A percentile compares a stretch with the other conserved stretches of the same genome.
phyloP scores from a whole-genome alignment of 139 green algal species.

The Volvox africanus region DNA sequence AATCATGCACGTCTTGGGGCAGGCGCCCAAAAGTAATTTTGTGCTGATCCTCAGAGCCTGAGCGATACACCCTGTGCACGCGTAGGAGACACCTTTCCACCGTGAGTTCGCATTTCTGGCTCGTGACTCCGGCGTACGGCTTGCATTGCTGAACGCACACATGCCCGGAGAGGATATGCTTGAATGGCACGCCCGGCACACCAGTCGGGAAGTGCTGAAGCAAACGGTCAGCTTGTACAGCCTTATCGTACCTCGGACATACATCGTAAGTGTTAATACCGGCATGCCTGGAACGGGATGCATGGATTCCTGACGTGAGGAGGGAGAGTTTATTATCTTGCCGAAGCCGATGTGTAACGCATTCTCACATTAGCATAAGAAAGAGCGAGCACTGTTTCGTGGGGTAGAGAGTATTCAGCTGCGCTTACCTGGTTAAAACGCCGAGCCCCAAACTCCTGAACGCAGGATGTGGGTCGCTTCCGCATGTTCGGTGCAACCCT shows the following conservation, averaged over 20 bases:
- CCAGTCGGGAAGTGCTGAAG: conserved; percentile 47
- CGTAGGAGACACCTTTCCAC: conserved; percentile 66
- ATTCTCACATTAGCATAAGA: no score
- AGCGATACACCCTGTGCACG: background rate
- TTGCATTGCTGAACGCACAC: conserved; percentile 74
- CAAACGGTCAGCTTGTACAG: conserved; percentile 61
- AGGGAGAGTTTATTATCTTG: no score
- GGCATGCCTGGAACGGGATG: no score
- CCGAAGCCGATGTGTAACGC: no score
- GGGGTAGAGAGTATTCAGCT: no score
- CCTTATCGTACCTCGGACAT: conserved; percentile 71
- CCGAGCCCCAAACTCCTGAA: no score
- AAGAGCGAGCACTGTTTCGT: no score
- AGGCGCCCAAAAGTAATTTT: background rate
- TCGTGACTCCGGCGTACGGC: conserved; percentile 30
- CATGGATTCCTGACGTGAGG: no score
- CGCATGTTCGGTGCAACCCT: conserved; percentile 71
- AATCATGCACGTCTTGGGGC: background rate
- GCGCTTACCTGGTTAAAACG: no score
- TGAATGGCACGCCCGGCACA: conserved; percentile 53
- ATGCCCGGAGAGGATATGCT: conserved; percentile 59
- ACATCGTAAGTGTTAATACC: conserved; percentile 56
- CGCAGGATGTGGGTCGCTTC: conserved; percentile 75
- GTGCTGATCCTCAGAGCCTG: background rate
- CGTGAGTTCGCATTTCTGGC: conserved; percentile 62